Percentiles rank a stretch among this genome's conserved stretches.
These are phyloP conservation scores for Fagopyrum homotropicum DNA, from an alignment of 148 eudicot genomes.

Conservation along the genomic window DNA sequence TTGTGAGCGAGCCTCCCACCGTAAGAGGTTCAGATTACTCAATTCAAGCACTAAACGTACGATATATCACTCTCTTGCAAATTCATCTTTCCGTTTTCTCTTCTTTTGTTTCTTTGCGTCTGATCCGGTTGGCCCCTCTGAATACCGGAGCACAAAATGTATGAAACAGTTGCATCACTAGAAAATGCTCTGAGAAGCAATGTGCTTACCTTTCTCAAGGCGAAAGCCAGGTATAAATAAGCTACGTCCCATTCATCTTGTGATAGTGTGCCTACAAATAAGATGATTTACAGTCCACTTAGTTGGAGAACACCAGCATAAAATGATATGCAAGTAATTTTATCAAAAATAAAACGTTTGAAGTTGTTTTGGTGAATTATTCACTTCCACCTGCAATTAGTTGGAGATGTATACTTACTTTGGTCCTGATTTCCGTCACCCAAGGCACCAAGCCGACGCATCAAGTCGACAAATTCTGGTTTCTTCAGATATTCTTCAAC, in stretches of 20 bases:
- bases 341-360: background rate
- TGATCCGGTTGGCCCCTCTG: constrained; percentile 80
- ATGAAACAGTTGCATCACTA: background rate
- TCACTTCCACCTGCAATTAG: background rate
- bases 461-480: constrained; percentile 73
- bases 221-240: constrained; percentile 76
- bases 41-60: constrained; percentile 16
- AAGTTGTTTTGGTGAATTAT: background rate
- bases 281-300: background rate
- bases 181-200: background rate
- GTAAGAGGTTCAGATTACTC: no score
- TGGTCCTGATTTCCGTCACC: constrained; percentile 85
- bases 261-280: constrained; percentile 67
- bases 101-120: constrained; percentile 27
- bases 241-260: constrained; percentile 98
- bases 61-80: constrained; percentile 54
- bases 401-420: constrained; percentile 37
- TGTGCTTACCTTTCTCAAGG: constrained; percentile 67
- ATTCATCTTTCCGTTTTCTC: constrained; percentile 62
- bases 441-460: constrained; percentile 93
- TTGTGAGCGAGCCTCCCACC: background rate
- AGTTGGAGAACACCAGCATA: background rate
- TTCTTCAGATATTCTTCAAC: constrained; percentile 87
- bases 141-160: constrained; percentile 12
- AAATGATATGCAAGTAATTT: no score